Evolutionary conservation across 257 asterid genomes (phyloP), one percentile per base, ranked within the genome.

Genomic region (Solanum gracilifrons): DNA sequence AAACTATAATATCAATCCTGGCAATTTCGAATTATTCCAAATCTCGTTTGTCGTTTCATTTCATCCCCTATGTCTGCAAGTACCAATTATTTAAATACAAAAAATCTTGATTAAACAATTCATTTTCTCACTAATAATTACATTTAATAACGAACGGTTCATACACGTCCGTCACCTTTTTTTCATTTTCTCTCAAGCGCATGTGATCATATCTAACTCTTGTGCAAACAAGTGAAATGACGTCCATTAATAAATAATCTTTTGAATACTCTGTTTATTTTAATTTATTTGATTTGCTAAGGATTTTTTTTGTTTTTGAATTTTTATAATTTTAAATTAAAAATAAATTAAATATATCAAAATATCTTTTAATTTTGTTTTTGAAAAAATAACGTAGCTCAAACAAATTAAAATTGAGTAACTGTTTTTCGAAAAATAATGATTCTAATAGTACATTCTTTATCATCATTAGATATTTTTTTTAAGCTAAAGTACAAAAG

Each of bases 151-250:
- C 8, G 15, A 58, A 88, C 88, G 89, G 90, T 85, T 25, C 9
- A 66, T 88, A 86, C 2, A 23, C 10, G 10, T 74, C 80, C n/a
- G 76, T 85, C 68, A 31, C 68, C 12, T 13, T 21, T 80, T 6
- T 66, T 83, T 85, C 83, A 60, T 5, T 69, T 5, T 69, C 88
- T 88, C 89, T 85, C 36, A 74, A 36, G 5, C 74, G 9, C 82
- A 88, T 89, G 88, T 89, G 91, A 89, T 20, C 41, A 31, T 88
- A 66, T 86, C 92, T 74, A 48, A 77, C 10, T 32, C 21, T 32
- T 55, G 10, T 74, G 18, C 55, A 84, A 29, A 88, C 18, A 71
- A 18, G 72, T 77, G 32, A 48, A 41, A 87, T 12, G 33, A 36
- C 23, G 51, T 73, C 29, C 37, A 66, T 55, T 41, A 25, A 32